Conservation (phyloP, 495 filamentous ascomycete genomes). For the Parmelia sp. region DNA sequence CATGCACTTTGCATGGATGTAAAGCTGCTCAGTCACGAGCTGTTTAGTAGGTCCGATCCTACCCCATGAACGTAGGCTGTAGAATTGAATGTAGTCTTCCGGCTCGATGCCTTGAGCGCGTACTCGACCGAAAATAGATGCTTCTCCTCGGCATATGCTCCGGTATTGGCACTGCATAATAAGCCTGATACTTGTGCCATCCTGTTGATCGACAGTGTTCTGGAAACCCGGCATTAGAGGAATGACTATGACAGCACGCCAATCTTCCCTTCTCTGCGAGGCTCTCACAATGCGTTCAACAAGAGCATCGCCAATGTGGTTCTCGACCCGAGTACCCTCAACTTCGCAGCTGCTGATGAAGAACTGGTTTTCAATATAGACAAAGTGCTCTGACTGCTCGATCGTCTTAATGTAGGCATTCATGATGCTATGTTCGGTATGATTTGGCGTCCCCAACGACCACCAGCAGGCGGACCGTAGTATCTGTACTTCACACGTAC, state of each 20-base stretch:
- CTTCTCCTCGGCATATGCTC: constrained; percentile 90
- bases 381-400: constrained; percentile 89
- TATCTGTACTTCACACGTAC: constrained; percentile 94
- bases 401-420: constrained; percentile 94
- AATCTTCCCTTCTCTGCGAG: constrained; percentile 75
- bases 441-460: constrained; percentile 81
- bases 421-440: constrained; percentile 88
- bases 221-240: constrained; percentile 98
- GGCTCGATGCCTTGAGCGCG: constrained; percentile 81
- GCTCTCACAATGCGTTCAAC: constrained; percentile 87
- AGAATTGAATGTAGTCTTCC: constrained; percentile 95
- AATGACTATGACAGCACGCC: constrained; percentile 91
- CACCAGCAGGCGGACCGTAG: constrained; percentile 82
- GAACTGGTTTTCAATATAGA: constrained; percentile 99
- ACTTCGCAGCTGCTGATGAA: constrained; percentile 93
- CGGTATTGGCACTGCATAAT: constrained; percentile 98
- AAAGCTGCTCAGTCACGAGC: constrained; percentile 91
- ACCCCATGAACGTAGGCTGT: constrained; percentile 86
- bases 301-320: constrained; percentile 89
- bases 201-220: constrained; percentile 88
- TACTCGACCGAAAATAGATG: constrained; percentile 85
- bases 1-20: constrained; percentile 97
- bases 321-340: constrained; percentile 79
- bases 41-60: constrained; percentile 76
- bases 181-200: constrained; percentile 86